These are phyloP conservation scores for Dinochytrium kinnereticum DNA, from an alignment of 371 early-diverging fungal genomes.

Conservation along the genomic window DNA sequence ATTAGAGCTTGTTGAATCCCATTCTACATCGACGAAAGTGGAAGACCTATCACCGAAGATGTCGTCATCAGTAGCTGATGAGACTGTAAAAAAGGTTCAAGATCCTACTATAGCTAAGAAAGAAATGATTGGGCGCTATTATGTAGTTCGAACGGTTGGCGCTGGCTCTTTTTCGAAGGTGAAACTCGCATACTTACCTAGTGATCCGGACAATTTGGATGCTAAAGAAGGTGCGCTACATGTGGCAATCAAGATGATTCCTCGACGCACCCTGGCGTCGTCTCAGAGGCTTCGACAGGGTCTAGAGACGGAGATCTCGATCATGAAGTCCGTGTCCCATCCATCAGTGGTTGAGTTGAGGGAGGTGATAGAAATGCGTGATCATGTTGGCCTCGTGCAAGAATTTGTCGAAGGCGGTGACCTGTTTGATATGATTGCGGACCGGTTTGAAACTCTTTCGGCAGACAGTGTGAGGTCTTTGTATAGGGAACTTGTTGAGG, in stretches of 20 bases:
- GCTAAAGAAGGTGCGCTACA: background rate
- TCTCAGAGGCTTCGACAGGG: conserved; percentile 9
- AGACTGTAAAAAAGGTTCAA: too few relatives aligned
- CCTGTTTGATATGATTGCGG: conserved; percentile 60
- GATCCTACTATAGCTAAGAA: too few relatives aligned
- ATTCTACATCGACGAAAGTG: too few relatives aligned
- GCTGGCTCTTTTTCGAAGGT: conserved; percentile 26
- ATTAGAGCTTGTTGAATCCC: too few relatives aligned
- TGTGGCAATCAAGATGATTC: conserved; percentile 28
- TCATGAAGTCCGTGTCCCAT: conserved; percentile 11
- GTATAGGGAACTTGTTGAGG: conserved; percentile 55
- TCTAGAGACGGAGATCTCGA: conserved; percentile 19
- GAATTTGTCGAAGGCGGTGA: conserved; percentile 65
- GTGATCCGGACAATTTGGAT: background rate
- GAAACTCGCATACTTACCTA: conserved; percentile 13
- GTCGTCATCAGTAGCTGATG: too few relatives aligned
- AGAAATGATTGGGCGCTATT: conserved; percentile 18
- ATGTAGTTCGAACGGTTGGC: conserved; percentile 17
- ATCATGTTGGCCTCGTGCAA: conserved; percentile 68
- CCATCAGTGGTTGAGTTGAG: conserved; percentile 31
- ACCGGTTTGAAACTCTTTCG: conserved; percentile 46
- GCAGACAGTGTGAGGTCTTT: conserved; percentile 54
- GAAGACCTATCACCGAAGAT: too few relatives aligned
- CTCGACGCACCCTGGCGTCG: background rate
- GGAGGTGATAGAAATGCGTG: conserved; percentile 80